A percentile compares a stretch with the other conserved stretches of the same genome.
These are phyloP conservation scores for Microdochium nivale DNA, from an alignment of 2,329 filamentous ascomycete genomes.

Conservation along the genomic window DNA sequence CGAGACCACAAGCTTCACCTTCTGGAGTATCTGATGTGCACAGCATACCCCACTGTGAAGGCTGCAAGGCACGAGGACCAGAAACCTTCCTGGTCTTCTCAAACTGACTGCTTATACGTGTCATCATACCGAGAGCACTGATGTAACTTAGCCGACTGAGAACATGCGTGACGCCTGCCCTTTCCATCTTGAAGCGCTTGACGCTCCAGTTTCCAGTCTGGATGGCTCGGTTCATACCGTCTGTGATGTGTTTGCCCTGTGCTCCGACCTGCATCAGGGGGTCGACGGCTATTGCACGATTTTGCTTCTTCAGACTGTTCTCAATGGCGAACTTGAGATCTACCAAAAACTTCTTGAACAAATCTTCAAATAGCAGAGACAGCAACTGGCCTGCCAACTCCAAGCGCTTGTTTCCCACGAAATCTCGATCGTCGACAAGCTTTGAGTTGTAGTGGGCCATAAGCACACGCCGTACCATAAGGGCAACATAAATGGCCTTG, in stretches of 20 bases:
- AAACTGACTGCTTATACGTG: constrained; percentile 94
- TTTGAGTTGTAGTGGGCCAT: constrained; percentile 88
- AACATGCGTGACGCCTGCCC: constrained; percentile 93
- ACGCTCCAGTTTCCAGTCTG: constrained; percentile 97
- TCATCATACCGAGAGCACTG: constrained; percentile 98
- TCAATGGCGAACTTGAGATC: constrained; percentile 91
- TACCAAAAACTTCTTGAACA: constrained; percentile 91
- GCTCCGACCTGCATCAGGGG: constrained; percentile 76
- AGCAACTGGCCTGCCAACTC: constrained; percentile 92
- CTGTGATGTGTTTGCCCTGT: constrained; percentile 79
- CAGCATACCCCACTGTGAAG: constrained; percentile 97
- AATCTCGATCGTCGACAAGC: constrained; percentile 91
- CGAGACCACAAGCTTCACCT: constrained; percentile 94
- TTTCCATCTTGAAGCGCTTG: constrained; percentile 98
- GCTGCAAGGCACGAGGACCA: constrained; percentile 89
- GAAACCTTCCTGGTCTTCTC: constrained; percentile 97
- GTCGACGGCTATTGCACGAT: constrained; percentile 81
- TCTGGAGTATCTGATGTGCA: constrained; percentile 96
- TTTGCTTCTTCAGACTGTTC: constrained; percentile 90
- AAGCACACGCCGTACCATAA: constrained; percentile 93
- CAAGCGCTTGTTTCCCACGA: constrained; percentile 93
- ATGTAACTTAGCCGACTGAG: constrained; percentile 94
- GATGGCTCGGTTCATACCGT: constrained; percentile 91
- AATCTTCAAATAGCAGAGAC: constrained; percentile 88
- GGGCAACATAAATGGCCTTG: constrained; percentile 93